phyloP scores from a whole-genome alignment of 495 filamentous ascomycete genomes.

The Parmelia sp. region DNA sequence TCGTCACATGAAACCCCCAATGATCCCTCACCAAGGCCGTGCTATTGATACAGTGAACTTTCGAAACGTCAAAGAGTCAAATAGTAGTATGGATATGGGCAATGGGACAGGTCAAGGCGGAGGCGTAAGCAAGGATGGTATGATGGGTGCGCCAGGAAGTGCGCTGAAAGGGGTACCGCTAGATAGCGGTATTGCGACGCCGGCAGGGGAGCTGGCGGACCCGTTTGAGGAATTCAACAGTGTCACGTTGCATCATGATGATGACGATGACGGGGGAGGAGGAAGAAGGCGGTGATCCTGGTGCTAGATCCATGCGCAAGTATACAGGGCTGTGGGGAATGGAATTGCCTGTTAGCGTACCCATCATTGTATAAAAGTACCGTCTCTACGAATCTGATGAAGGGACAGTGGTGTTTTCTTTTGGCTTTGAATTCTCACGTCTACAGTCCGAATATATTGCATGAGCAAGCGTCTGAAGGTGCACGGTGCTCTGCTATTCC shows the following conservation, averaged over 20 bases:
- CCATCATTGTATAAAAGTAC: not conserved
- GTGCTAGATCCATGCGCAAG: not conserved
- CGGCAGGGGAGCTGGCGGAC: slow-evolving; percentile 77
- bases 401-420: too few species aligned
- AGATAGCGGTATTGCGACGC: slow-evolving; percentile 77
- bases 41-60: slow-evolving; percentile 95
- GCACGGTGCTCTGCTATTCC: too few species aligned
- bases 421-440: too few species aligned
- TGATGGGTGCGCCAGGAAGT: slow-evolving; percentile 14
- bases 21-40: slow-evolving; percentile 87
- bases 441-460: too few species aligned
- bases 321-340: not conserved
- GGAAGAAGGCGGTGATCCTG: slow-evolving; percentile 9
- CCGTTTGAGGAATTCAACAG: slow-evolving; percentile 99
- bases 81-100: slow-evolving; percentile 80
- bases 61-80: slow-evolving; percentile 93
- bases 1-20: slow-evolving; percentile 97
- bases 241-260: slow-evolving; percentile 95
- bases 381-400: not conserved
- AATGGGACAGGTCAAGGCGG: slow-evolving; percentile 10
- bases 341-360: not conserved
- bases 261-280: slow-evolving; percentile 48
- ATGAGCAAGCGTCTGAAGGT: too few species aligned
- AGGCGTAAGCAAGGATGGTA: slow-evolving; percentile 19
- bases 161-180: slow-evolving; percentile 68